Percentiles rank a stretch among this genome's conserved stretches.
phyloP scores from a whole-genome alignment of 495 filamentous ascomycete species.

The Darksidea phi region DNA sequence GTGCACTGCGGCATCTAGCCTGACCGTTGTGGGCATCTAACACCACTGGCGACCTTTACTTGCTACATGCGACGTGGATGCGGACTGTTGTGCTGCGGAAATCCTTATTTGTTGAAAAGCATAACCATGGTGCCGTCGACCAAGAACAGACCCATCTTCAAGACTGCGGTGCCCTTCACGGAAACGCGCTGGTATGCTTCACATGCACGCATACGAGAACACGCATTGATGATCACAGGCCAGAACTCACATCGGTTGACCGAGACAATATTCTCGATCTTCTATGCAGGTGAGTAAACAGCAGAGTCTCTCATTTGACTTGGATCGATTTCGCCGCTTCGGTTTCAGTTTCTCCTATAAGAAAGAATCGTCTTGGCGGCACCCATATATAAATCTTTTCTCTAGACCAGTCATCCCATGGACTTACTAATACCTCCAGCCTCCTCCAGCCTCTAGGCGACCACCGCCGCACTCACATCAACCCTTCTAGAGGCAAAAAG shows the following conservation, averaged over 20 bases:
- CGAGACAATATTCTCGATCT: conserved; percentile 39
- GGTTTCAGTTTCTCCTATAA: too few relatives aligned
- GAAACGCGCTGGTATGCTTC: conserved; percentile 36
- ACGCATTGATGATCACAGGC: conserved; percentile 27
- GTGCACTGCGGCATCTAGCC: too few relatives aligned
- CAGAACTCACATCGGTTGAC: conserved; percentile 24
- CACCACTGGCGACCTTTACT: too few relatives aligned
- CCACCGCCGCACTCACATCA: conserved; percentile 50
- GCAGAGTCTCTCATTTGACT: too few relatives aligned
- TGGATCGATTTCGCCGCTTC: too few relatives aligned
- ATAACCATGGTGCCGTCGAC: conserved; percentile 11
- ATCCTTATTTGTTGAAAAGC: background rate
- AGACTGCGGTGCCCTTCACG: conserved; percentile 42
- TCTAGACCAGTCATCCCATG: background rate
- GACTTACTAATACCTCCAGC: conserved; percentile 40
- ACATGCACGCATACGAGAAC: background rate
- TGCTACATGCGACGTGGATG: background rate
- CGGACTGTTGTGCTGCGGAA: background rate
- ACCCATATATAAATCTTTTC: background rate
- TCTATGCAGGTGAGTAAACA: conserved; percentile 38
- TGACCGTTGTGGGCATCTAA: too few relatives aligned
- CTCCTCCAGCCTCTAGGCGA: conserved; percentile 57
- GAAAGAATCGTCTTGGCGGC: background rate
- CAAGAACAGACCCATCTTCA: conserved; percentile 39
- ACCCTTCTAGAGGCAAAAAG: conserved; percentile 55